A percentile compares a stretch with the other conserved stretches of the same genome.
These are phyloP conservation scores for Hanseniaspora hatyaiensis DNA, from an alignment of 805 yeast genomes.

Conservation along the genomic window DNA sequence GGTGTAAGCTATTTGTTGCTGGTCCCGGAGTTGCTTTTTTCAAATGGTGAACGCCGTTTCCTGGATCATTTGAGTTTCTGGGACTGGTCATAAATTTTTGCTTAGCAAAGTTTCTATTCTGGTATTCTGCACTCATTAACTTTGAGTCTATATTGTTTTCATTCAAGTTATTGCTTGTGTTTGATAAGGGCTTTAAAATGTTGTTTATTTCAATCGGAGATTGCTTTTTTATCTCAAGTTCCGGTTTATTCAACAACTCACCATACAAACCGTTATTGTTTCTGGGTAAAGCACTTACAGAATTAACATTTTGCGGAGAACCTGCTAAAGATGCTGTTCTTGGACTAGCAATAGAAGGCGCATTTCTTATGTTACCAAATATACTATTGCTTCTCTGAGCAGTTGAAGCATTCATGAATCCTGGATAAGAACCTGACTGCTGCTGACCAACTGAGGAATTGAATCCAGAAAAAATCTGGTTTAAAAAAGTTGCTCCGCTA, in stretches of 20 bases:
- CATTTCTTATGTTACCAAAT: neutral
- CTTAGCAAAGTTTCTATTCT: too few species aligned
- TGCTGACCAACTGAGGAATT: too few species aligned
- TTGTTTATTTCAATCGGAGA: slow-evolving; percentile 10
- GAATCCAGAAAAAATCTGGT: neutral
- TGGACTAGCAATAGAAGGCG: neutral
- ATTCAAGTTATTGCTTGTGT: too few species aligned
- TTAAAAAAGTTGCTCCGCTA: neutral
- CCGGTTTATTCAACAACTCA: too few species aligned
- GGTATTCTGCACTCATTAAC: too few species aligned
- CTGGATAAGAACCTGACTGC: too few species aligned
- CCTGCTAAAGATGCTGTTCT: neutral
- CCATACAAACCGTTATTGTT: too few species aligned
- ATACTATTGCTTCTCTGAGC: neutral
- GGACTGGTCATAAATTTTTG: neutral
- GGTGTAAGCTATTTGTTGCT: neutral
- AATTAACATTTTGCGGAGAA: neutral
- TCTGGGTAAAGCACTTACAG: neutral
- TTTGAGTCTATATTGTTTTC: too few species aligned
- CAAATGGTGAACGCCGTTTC: too few species aligned
- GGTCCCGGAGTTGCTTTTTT: neutral
- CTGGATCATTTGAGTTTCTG: too few species aligned
- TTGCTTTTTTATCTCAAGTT: neutral
- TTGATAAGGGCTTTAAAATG: neutral
- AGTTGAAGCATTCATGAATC: neutral